Percentiles rank a stretch among this genome's conserved stretches.
phyloP scores from a whole-genome alignment of 2,329 filamentous ascomycete species.

The Colletotrichum euphorbiae region DNA sequence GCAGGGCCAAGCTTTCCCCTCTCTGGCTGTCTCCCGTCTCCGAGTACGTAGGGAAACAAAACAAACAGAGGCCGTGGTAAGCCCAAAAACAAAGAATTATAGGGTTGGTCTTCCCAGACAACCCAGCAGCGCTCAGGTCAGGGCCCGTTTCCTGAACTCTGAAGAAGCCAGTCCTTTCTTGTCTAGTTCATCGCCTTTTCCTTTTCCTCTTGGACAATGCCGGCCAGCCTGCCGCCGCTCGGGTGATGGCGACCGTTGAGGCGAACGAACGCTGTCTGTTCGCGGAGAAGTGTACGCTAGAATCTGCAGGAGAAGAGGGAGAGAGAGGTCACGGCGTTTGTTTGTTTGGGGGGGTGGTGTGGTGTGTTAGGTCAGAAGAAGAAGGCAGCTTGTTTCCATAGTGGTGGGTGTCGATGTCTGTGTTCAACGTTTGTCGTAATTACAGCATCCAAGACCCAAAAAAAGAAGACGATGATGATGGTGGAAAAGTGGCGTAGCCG shows the following conservation, averaged over 20 bases:
- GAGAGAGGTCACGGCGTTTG: not conserved
- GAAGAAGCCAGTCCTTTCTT: not conserved
- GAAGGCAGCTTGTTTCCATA: not conserved
- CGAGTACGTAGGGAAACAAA: slow-evolving; percentile 14
- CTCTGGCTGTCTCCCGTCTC: slow-evolving; percentile 8
- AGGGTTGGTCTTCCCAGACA: slow-evolving; percentile 7
- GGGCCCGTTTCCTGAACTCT: slow-evolving; percentile 17
- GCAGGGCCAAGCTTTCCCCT: not conserved
- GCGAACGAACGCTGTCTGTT: slow-evolving; percentile 31
- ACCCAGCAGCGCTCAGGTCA: not conserved
- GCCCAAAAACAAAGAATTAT: not conserved
- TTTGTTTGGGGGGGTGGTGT: too few relatives aligned
- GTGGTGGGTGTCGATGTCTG: slow-evolving; percentile 8
- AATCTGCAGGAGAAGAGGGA: slow-evolving; percentile 5
- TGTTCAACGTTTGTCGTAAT: not conserved
- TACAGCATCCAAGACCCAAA: too few relatives aligned
- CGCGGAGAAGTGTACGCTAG: slow-evolving; percentile 19
- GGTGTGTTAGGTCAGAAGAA: too few relatives aligned
- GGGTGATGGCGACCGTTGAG: slow-evolving; percentile 21
- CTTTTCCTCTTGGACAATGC: too few relatives aligned
- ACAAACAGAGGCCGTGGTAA: slow-evolving; percentile 9
- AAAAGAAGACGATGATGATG: not conserved
- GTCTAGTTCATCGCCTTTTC: not conserved
- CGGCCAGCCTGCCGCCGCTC: not conserved
- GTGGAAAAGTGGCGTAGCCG: slow-evolving; percentile 10